Conservation (phyloP, 2,329 filamentous ascomycete species). For the Cadophora sp. region DNA sequence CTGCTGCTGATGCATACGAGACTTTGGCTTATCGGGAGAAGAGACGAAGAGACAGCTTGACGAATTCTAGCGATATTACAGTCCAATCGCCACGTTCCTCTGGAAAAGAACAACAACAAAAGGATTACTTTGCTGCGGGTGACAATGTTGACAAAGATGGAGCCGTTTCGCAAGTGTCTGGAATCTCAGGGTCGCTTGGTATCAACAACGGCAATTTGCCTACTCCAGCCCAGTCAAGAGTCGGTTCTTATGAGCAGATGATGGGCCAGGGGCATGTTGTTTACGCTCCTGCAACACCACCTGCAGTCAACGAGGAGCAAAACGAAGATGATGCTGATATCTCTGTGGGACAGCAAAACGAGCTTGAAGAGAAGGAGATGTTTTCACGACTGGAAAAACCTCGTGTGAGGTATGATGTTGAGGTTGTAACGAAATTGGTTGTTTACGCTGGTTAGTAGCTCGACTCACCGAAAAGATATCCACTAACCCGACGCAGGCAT, state of each 20-base stretch:
- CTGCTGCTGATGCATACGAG: slow-evolving; percentile 95
- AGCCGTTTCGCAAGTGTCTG: slow-evolving; percentile 39
- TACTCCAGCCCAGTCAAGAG: slow-evolving; percentile 52
- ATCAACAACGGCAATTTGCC: slow-evolving; percentile 48
- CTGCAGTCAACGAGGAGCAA: slow-evolving; percentile 40
- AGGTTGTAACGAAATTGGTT: slow-evolving; percentile 95
- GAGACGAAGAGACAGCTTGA: slow-evolving; percentile 62
- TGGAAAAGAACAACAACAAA: slow-evolving; percentile 8
- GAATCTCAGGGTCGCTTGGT: slow-evolving; percentile 55
- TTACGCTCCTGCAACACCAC: slow-evolving; percentile 43
- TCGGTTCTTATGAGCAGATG: slow-evolving; percentile 73
- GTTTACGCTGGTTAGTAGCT: slow-evolving; percentile 78
- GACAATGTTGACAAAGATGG: slow-evolving; percentile 35
- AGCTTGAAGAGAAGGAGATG: slow-evolving; percentile 73
- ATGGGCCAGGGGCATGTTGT: slow-evolving; percentile 70
- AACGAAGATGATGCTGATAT: slow-evolving; percentile 46
- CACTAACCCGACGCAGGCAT: slow-evolving; percentile 64
- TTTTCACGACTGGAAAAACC: slow-evolving; percentile 86
- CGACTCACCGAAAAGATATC: slow-evolving; percentile 20
- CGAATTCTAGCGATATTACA: slow-evolving; percentile 29
- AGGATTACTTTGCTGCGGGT: slow-evolving; percentile 28
- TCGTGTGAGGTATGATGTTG: slow-evolving; percentile 94
- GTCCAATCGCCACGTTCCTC: slow-evolving; percentile 29
- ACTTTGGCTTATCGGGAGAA: slow-evolving; percentile 89
- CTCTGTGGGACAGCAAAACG: slow-evolving; percentile 54